A percentile compares a stretch with the other conserved stretches of the same genome.
Conservation (phyloP, 164 flowering plant species). For the Annona cherimola region DNA sequence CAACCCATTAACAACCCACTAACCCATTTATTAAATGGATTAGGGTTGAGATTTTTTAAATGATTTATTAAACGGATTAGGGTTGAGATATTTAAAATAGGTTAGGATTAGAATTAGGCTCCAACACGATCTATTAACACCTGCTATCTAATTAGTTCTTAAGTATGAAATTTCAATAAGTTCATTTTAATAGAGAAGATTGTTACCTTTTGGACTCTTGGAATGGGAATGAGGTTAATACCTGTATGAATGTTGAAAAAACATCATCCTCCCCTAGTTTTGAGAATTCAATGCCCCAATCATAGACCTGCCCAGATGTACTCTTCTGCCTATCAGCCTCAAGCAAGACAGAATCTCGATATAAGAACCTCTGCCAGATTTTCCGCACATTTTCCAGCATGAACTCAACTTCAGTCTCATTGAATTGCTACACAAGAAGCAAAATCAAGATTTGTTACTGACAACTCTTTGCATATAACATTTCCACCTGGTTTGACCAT, state of each 20-base stretch:
- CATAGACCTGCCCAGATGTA: slow-evolving; percentile 40
- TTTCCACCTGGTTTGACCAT: background rate
- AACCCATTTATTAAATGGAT: too few relatives aligned
- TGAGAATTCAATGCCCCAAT: slow-evolving; percentile 68
- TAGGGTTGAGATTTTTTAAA: too few relatives aligned
- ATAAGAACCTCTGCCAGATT: slow-evolving; percentile 86
- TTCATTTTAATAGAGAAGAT: background rate
- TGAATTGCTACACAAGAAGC: slow-evolving; percentile 44
- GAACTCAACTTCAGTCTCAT: slow-evolving; percentile 69
- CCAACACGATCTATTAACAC: too few relatives aligned
- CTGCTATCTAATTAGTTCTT: too few relatives aligned
- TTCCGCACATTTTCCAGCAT: slow-evolving; percentile 73
- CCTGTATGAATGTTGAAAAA: slow-evolving; percentile 85
- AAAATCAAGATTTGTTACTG: background rate
- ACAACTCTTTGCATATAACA: background rate
- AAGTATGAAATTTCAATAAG: too few relatives aligned
- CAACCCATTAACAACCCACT: too few relatives aligned
- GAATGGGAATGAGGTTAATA: slow-evolving; percentile 16
- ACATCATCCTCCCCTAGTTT: slow-evolving; percentile 72
- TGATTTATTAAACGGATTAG: too few relatives aligned
- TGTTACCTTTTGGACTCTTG: background rate
- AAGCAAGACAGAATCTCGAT: slow-evolving; percentile 76
- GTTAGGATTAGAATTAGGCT: too few relatives aligned
- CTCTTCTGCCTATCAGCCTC: slow-evolving; percentile 84
- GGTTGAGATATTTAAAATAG: too few relatives aligned